Conservation (phyloP, 2,329 filamentous ascomycete genomes). For the Pseudopyrenochaeta lycopersici region DNA sequence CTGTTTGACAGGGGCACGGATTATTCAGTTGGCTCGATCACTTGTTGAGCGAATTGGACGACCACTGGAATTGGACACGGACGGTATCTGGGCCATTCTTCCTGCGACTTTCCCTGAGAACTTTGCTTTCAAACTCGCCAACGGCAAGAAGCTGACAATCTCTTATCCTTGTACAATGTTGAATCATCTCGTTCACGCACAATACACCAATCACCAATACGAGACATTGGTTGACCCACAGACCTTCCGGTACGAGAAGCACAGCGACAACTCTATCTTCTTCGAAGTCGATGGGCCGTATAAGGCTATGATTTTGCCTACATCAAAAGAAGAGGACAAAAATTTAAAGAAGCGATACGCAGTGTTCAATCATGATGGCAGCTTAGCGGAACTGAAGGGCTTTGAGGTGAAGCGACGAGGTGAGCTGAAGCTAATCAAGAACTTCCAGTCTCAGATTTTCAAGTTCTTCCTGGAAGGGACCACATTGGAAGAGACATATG, state of each 20-base stretch:
- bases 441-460: constrained; percentile 99
- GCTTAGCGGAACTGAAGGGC: constrained; percentile 92
- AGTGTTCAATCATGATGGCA: constrained; percentile 98
- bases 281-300: constrained; percentile 99
- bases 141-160: constrained; percentile 94
- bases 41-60: constrained; percentile 93
- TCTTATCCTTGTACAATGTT: constrained; percentile 99
- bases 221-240: constrained; percentile 83
- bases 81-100: constrained; percentile 99
- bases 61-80: constrained; percentile 93
- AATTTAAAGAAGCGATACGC: constrained; percentile 99
- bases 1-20: constrained; percentile 92
- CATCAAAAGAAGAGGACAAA: constrained; percentile 98
- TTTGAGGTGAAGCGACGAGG: constrained; percentile 98
- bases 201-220: constrained; percentile 97
- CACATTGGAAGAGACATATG: constrained; percentile 88
- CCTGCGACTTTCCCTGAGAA: constrained; percentile 97
- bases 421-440: constrained; percentile 99
- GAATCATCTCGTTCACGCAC: constrained; percentile 93
- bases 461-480: constrained; percentile 96
- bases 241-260: constrained; percentile 90
- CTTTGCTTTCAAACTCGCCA: constrained; percentile 91
- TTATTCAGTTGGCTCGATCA: constrained; percentile 95
- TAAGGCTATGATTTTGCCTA: constrained; percentile 95
- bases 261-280: constrained; percentile 99